Conservation (phyloP, 2,329 filamentous ascomycete species). For the Chaetoscypha palmicola region DNA sequence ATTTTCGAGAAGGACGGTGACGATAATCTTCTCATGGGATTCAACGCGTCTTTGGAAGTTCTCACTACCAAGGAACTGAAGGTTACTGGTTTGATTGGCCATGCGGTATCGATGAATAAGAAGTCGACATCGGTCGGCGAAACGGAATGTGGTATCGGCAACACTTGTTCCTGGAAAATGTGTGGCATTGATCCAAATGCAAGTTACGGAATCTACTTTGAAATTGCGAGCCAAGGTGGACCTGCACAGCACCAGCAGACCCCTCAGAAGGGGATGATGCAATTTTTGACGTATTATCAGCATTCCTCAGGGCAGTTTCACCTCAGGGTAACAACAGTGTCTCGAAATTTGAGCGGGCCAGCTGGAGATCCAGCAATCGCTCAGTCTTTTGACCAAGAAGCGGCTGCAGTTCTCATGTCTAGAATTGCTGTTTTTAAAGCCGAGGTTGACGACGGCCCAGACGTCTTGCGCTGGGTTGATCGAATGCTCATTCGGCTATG, state of each 20-base stretch:
- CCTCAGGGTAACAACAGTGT: constrained; percentile 88
- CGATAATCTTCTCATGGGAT: constrained; percentile 94
- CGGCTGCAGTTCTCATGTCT: constrained; percentile 97
- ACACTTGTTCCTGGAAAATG: constrained; percentile 99
- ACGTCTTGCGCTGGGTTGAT: constrained; percentile 96
- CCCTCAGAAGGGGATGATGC: constrained; percentile 89
- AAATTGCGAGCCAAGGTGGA: constrained; percentile 90
- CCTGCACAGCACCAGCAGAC: constrained; percentile 78
- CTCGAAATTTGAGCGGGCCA: constrained; percentile 83
- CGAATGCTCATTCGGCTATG: constrained; percentile 96
- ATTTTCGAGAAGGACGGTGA: constrained; percentile 96
- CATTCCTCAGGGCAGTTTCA: constrained; percentile 96
- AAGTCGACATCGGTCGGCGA: constrained; percentile 96
- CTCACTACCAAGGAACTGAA: constrained; percentile 97
- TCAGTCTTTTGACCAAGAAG: constrained; percentile 97
- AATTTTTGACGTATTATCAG: constrained; percentile 98
- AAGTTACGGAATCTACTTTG: constrained; percentile 95
- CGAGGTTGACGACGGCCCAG: constrained; percentile 96
- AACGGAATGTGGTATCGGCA: constrained; percentile 96
- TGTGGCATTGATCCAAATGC: constrained; percentile 91
- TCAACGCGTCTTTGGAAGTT: constrained; percentile 93
- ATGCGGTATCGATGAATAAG: constrained; percentile 95
- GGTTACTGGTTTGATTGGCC: constrained; percentile 93
- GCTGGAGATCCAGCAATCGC: constrained; percentile 91
- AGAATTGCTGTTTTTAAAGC: constrained; percentile 98